Percentiles rank a stretch among this genome's conserved stretches.
These are phyloP conservation scores for Suillus sp. DNA, from an alignment of 768 basidiomycete genomes.

Conservation along the genomic window DNA sequence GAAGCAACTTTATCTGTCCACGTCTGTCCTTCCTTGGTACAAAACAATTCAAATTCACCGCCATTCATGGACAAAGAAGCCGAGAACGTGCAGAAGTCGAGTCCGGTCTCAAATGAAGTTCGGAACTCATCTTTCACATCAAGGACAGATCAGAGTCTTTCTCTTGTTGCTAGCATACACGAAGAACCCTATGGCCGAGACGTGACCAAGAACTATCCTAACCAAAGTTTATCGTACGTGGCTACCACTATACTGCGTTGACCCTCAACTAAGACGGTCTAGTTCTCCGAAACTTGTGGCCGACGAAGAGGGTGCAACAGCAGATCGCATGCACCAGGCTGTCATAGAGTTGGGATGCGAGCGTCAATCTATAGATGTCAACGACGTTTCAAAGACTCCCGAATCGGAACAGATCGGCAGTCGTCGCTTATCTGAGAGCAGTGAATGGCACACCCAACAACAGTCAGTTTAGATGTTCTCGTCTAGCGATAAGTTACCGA, in stretches of 20 bases:
- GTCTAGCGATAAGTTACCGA: background rate
- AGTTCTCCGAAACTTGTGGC: no score
- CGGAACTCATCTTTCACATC: background rate
- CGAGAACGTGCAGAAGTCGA: background rate
- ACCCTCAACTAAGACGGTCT: no score
- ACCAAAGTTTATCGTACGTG: no score
- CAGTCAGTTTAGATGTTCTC: background rate
- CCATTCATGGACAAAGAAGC: background rate
- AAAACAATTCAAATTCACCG: background rate
- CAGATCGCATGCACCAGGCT: no score
- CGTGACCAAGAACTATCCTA: no score
- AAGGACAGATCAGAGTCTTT: background rate
- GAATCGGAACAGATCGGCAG: background rate
- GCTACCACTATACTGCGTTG: no score
- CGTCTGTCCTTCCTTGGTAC: background rate
- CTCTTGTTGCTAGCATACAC: no score
- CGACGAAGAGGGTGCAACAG: no score
- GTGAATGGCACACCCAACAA: background rate
- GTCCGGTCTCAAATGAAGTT: background rate
- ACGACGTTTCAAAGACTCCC: background rate
- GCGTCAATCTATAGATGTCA: background rate
- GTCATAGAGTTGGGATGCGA: no score
- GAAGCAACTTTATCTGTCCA: background rate
- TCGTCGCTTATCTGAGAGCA: background rate
- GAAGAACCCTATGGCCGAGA: no score